Percentiles rank a stretch among this genome's conserved stretches.
Evolutionary conservation across 108 stramenopile genomes (phyloP).

Genomic region (Skeletonema costatum): DNA sequence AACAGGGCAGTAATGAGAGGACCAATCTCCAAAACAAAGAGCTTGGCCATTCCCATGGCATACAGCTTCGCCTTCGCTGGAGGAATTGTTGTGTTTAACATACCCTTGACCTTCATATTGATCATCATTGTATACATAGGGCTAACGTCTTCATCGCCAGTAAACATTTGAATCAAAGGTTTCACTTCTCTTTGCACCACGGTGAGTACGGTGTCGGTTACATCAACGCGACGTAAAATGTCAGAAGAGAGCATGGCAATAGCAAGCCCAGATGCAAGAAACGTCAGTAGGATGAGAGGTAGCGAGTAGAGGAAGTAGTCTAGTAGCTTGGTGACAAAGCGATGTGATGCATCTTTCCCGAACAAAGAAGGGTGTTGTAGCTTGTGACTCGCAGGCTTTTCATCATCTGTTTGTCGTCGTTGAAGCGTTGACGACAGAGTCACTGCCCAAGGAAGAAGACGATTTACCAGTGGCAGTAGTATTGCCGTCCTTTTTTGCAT

Average conservation of each 20-base stretch:
- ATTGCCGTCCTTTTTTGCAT: background rate
- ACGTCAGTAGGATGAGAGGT: conserved; percentile 75
- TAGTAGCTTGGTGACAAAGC: conserved; percentile 57
- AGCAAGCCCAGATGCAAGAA: conserved; percentile 78
- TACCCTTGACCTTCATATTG: conserved; percentile 61
- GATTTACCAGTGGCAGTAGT: background rate
- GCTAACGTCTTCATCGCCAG: conserved; percentile 64
- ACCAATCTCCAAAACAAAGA: conserved; percentile 84
- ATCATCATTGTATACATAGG: conserved; percentile 69
- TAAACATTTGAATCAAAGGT: conserved; percentile 73
- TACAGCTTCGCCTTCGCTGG: conserved; percentile 75
- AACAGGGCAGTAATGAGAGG: conserved; percentile 78
- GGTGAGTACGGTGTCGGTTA: conserved; percentile 64
- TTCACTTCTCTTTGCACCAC: conserved; percentile 70
- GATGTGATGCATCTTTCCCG: conserved; percentile 44
- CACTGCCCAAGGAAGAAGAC: conserved; percentile 5
- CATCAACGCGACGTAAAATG: conserved; percentile 65
- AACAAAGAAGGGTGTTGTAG: conserved; percentile 36
- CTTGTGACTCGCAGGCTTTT: conserved; percentile 2
- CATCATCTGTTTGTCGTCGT: conserved; percentile 32
- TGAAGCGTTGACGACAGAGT: conserved; percentile 28
- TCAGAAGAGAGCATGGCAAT: conserved; percentile 82
- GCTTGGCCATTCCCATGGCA: conserved; percentile 79
- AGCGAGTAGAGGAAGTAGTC: conserved; percentile 75
- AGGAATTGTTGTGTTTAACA: conserved; percentile 71